A percentile compares a stretch with the other conserved stretches of the same genome.
These are phyloP conservation scores for Tagetes patula DNA, from an alignment of 129 eudicot species.

Conservation along the genomic window DNA sequence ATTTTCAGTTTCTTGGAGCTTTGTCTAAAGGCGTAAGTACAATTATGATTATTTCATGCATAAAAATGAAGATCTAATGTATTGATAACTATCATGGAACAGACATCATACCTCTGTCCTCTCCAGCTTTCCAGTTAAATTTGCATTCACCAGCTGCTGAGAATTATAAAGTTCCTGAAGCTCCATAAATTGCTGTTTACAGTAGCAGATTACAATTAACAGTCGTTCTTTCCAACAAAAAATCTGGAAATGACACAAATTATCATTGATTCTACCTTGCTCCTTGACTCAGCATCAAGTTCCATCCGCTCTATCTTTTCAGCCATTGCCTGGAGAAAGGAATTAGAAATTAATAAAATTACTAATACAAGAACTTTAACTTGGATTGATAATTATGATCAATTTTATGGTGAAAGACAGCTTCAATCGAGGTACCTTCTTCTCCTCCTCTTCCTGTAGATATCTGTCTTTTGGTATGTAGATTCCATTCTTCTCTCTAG, in stretches of 20 bases:
- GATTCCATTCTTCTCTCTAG: slow-evolving; percentile 96
- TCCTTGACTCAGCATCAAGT: slow-evolving; percentile 80
- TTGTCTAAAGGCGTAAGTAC: slow-evolving; percentile 48
- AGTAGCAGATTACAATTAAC: slow-evolving; percentile 14
- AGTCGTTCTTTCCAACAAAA: background rate
- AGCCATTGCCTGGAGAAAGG: slow-evolving; percentile 65
- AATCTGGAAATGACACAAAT: background rate
- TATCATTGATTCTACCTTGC: slow-evolving; percentile 61
- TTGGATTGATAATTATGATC: background rate
- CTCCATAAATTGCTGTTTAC: slow-evolving; percentile 77
- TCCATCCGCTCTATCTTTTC: slow-evolving; percentile 97
- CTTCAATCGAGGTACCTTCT: slow-evolving; percentile 52
- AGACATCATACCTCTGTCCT: slow-evolving; percentile 66
- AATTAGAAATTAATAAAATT: background rate
- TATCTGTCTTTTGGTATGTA: slow-evolving; percentile 95
- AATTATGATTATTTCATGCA: slow-evolving; percentile 20
- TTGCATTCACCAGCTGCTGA: slow-evolving; percentile 73
- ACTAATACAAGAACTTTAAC: background rate
- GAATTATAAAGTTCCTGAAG: slow-evolving; percentile 79
- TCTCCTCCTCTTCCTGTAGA: slow-evolving; percentile 95
- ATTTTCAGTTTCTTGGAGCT: slow-evolving; percentile 91
- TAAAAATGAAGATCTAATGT: background rate
- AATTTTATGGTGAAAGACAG: background rate
- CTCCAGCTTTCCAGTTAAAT: slow-evolving; percentile 77
- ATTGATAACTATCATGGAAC: slow-evolving; percentile 6